Evolutionary conservation across 208 protist genomes (phyloP).

Genomic region (Leishmania turanica): DNA sequence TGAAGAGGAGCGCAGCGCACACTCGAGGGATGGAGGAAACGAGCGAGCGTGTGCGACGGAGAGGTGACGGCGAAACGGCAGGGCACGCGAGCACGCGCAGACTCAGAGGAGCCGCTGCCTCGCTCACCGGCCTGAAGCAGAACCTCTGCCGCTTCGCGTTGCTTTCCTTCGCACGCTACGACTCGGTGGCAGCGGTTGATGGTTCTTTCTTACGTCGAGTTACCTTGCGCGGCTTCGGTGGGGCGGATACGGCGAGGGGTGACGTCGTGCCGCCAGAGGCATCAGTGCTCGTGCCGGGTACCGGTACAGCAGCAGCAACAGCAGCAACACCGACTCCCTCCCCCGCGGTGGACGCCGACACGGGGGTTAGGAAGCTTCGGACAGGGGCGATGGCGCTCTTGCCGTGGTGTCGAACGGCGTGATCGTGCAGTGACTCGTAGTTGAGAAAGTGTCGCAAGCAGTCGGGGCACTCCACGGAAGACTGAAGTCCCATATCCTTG

Average conservation of each 20-base stretch:
- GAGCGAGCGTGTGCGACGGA: background rate
- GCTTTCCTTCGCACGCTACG: background rate
- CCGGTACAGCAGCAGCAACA: slow-evolving; percentile 5
- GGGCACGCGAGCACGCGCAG: background rate
- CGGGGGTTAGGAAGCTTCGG: slow-evolving; percentile 37
- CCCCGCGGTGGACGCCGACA: background rate
- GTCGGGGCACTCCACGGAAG: slow-evolving; percentile 46
- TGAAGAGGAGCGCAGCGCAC: background rate
- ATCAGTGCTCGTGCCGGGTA: background rate
- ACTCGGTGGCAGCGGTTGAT: background rate
- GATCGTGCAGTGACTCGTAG: slow-evolving; percentile 56
- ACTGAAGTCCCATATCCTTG: slow-evolving; percentile 50
- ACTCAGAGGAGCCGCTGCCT: no score
- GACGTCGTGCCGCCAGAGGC: slow-evolving; percentile 1
- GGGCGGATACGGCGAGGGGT: background rate
- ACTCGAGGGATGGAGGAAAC: background rate
- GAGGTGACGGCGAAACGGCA: background rate
- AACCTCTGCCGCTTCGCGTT: background rate
- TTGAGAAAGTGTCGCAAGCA: slow-evolving; percentile 72
- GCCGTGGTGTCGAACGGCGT: slow-evolving; percentile 75
- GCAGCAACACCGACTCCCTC: background rate
- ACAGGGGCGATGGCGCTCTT: slow-evolving; percentile 51
- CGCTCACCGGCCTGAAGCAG: background rate
- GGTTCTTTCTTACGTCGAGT: slow-evolving; percentile 19
- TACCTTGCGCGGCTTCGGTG: slow-evolving; percentile 32